Base-by-base conservation (phyloP, 768 basidiomycete species). In the Filobasidium wieringae region DNA sequence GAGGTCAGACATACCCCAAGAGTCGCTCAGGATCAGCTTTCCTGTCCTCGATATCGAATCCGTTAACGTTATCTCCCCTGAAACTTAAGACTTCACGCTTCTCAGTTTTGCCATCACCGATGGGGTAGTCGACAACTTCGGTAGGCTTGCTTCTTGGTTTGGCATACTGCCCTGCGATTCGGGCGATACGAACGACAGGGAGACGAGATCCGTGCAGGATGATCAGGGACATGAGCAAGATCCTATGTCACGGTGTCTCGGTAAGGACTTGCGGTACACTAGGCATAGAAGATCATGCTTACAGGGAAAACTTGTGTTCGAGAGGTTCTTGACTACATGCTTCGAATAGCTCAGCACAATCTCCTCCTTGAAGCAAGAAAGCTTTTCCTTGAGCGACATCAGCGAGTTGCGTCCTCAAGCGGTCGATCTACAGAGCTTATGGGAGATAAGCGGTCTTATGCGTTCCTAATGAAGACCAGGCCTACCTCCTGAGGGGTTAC, bases 21-120 rank as follows among this genome's bases (percentile, higher is more conserved):
- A 99, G 77, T 19, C 95, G 81, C 61, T 90, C 84, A 0, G 95
- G 93, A 70, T 97, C 86, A 1, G 95, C 91, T 0, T 78, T 84
- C 39, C 95, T 84, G 63, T 93, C 87, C 53, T 83, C 78, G 1
- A 66, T 60, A 39, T 72, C 80, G 60, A 72, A 84, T 82, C 91
- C 89, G 66, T 99, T 97, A 43, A 99, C 84, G 66, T 93, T 97
- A 76, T 99, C 93, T 14, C 95, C 95, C 64, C 93, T 90, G 67
- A 96, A 97, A 71, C 87, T 92, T 51, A 84, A 74, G 0, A 96
- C 85, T 64, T 88, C 81, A 31, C 77, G 63, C 62, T 68, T 72
- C 63, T 66, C 70, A 27, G 57, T 62, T 36, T 58, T 58, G 3
- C 58, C 58, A 29, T 62, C 39, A 6, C 53, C 60, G 4, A 65